phyloP scores from a whole-genome alignment of 1,139 yeast genomes.

The Saccharomyces hybrid region DNA sequence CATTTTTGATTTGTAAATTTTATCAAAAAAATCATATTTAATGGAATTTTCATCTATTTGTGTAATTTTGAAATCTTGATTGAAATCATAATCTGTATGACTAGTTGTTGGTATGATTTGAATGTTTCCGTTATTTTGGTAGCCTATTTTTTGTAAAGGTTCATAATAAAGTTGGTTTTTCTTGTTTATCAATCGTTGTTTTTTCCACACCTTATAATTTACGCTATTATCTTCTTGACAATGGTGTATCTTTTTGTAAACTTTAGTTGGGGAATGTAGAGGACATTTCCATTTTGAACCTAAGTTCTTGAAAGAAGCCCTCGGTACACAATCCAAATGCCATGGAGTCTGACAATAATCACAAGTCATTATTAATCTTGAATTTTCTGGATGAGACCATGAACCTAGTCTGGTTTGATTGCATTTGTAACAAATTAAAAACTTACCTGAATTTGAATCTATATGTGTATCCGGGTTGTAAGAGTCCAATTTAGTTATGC shows the following conservation, averaged over 20 bases:
- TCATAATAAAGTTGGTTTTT: conserved; percentile 47
- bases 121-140: conserved; percentile 59
- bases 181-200: conserved; percentile 37
- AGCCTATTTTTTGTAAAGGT: conserved; percentile 51
- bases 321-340: conserved; percentile 89
- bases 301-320: conserved; percentile 64
- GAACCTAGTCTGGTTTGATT: conserved; percentile 38
- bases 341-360: conserved; percentile 83
- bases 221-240: conserved; percentile 36
- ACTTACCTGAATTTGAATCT: conserved; percentile 51
- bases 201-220: conserved; percentile 6
- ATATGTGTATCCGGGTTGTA: conserved; percentile 56
- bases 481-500: conserved; percentile 32
- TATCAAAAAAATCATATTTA: conserved; percentile 63
- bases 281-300: conserved; percentile 94
- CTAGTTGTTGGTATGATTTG: conserved; percentile 40
- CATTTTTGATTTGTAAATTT: conserved; percentile 31
- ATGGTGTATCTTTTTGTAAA: background rate
- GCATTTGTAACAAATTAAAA: conserved; percentile 70
- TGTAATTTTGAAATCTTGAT: conserved; percentile 28
- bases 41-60: conserved; percentile 58
- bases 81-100: conserved; percentile 31
- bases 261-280: conserved; percentile 45
- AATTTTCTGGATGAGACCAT: conserved; percentile 43
- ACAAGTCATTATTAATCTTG: conserved; percentile 57